phyloP scores from a whole-genome alignment of 116 monocot species.

The Iris pallida region DNA sequence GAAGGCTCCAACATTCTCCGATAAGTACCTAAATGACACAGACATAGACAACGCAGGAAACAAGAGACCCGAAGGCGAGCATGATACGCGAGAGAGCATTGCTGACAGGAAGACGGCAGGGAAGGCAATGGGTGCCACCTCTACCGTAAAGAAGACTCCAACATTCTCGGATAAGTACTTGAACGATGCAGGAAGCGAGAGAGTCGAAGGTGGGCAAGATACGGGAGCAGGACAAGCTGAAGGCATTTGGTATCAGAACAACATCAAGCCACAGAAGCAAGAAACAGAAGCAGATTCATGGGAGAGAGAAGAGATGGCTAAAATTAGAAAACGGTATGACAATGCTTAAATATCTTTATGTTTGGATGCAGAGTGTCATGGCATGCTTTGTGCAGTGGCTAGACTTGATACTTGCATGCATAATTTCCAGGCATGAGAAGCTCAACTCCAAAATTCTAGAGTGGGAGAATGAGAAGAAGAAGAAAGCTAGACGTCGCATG shows the following conservation, averaged over 20 bases:
- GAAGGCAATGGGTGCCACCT: constrained; percentile 12
- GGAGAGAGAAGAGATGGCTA: constrained; percentile 30
- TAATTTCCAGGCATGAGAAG: constrained; percentile 31
- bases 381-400: not conserved
- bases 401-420: not conserved
- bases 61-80: constrained; percentile 4
- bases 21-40: constrained; percentile 18
- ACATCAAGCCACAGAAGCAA: not conserved
- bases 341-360: not conserved
- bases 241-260: not conserved
- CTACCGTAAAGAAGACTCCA: constrained; percentile 29
- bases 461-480: constrained; percentile 48
- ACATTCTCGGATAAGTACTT: constrained; percentile 25
- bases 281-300: constrained; percentile 26
- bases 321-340: constrained; percentile 28
- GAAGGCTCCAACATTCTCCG: not conserved
- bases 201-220: constrained; percentile 12
- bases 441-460: constrained; percentile 27
- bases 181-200: constrained; percentile 21
- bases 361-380: not conserved
- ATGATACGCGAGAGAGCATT: not conserved
- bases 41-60: constrained; percentile 4
- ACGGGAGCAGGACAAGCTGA: constrained; percentile 6
- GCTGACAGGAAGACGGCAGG: constrained; percentile 12
- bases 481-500: constrained; percentile 31